Base-by-base conservation (phyloP, 768 basidiomycete genomes). In the Wakefieldia striispora region DNA sequence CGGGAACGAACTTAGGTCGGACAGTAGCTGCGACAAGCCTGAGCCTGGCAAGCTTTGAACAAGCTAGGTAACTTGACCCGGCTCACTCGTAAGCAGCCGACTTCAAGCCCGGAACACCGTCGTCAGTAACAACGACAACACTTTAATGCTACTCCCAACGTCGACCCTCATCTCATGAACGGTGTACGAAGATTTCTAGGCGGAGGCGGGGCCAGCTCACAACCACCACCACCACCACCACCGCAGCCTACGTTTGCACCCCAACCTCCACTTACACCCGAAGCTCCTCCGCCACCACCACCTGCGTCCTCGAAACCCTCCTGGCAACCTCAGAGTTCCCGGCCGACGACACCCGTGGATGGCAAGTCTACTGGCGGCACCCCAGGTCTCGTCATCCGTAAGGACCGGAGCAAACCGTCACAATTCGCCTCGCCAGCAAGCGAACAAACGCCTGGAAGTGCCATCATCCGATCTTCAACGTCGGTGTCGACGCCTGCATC, bases 141-240 rank as follows among this genome's bases (percentile, higher is more conserved):
- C 13, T 43, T 65, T 53, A 27, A 63, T 63, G 62, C 49, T 50
- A 57, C 50, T 8, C 42, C 49, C 51, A 53, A 58, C 59, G 49
- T 50, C 51, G 46, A 52, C 34, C 42, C 2, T 29, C 29, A 46
- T 55, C 53, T 51, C 63, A 86, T 87, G 85, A 84, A 86, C 77
- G 83, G 83, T 60, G 83, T 86, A 54, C 84, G 83, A 59, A 78
- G 82, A 70, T 74, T 86, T 57, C 75, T 85, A 48, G 74, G 71
- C 40, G 71, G 70, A 51, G 75, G 75, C 47, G 72, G 70, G 43
- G 57, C 71, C 51, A 63, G 67, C 45, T 56, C 69, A 43, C 70
- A 68, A 45, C 59, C 60, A 50, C 53, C 55, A 62, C 55, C 55
- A 11, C 46, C 58, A 47, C 48, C 59, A 49, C 50, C 61, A 49